Evolutionary conservation across 768 basidiomycete species (phyloP).

Genomic region (Serendipita indica): DNA sequence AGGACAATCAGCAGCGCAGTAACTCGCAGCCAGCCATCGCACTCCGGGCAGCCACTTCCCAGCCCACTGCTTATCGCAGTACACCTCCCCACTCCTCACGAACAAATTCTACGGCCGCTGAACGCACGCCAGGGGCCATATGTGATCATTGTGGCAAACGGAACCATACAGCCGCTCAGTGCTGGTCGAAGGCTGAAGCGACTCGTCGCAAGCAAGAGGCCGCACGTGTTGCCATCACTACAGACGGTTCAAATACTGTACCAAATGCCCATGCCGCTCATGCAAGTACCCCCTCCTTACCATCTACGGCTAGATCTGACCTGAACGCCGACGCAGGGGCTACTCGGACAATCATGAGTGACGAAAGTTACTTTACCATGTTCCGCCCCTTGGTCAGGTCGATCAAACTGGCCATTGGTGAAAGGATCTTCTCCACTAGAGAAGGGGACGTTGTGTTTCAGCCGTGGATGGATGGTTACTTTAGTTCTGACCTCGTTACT

Average conservation of each 20-base stretch:
- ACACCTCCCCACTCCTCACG: background rate
- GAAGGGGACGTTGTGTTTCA: conserved; percentile 7
- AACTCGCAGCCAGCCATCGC: conserved; percentile 13
- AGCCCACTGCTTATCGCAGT: too few relatives aligned
- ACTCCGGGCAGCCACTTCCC: background rate
- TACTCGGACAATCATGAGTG: conserved; percentile 1
- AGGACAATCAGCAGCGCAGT: background rate
- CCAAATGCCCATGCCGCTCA: background rate
- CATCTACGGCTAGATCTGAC: background rate
- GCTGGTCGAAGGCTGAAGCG: background rate
- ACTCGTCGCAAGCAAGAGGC: background rate
- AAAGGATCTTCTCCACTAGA: background rate
- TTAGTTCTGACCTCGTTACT: background rate
- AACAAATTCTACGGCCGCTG: too few relatives aligned
- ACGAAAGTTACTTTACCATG: background rate
- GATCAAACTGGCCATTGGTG: background rate
- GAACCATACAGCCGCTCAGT: background rate
- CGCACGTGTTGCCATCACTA: background rate
- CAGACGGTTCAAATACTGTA: background rate
- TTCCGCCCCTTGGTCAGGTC: background rate
- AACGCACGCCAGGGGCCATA: background rate
- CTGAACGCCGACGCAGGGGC: conserved; percentile 8
- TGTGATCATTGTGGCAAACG: background rate
- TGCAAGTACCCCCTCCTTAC: conserved; percentile 1
- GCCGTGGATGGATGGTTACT: background rate